Evolutionary conservation across 345 rosid genomes (phyloP).

Genomic region (Rhizophora apiculata): DNA sequence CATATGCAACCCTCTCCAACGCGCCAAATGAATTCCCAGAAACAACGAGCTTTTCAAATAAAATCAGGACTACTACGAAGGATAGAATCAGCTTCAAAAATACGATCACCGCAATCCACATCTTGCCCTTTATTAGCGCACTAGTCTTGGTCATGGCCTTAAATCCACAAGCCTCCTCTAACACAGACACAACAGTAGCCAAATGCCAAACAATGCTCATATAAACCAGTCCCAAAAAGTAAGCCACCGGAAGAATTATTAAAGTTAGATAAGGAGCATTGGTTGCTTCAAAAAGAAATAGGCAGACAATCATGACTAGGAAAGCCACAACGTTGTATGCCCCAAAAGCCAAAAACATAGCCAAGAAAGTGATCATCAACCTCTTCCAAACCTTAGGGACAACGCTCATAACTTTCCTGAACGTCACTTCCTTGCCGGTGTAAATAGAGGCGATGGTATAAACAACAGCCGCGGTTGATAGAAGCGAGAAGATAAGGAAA

Average conservation of each 20-base stretch:
- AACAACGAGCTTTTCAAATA: constrained; percentile 31
- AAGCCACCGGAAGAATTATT: background rate
- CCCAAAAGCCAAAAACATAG: constrained; percentile 18
- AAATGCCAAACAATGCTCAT: constrained; percentile 44
- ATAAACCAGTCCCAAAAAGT: constrained; percentile 33
- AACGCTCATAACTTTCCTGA: constrained; percentile 34
- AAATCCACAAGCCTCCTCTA: constrained; percentile 43
- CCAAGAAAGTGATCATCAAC: constrained; percentile 37
- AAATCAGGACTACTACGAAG: background rate
- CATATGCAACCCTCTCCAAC: constrained; percentile 23
- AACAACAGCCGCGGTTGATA: constrained; percentile 51
- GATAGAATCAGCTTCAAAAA: constrained; percentile 22
- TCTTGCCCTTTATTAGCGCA: constrained; percentile 44
- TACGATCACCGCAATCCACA: constrained; percentile 3
- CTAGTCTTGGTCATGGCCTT: constrained; percentile 41
- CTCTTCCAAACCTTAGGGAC: constrained; percentile 53
- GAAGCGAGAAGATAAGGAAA: constrained; percentile 29
- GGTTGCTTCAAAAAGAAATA: background rate
- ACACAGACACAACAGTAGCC: constrained; percentile 47
- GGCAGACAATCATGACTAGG: background rate
- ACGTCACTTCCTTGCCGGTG: constrained; percentile 29
- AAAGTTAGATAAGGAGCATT: background rate
- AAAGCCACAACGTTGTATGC: constrained; percentile 5
- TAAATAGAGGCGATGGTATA: constrained; percentile 43
- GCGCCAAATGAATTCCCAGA: constrained; percentile 19